Base-by-base conservation (phyloP, 306 rosid genomes). In the Malus orientalis region DNA sequence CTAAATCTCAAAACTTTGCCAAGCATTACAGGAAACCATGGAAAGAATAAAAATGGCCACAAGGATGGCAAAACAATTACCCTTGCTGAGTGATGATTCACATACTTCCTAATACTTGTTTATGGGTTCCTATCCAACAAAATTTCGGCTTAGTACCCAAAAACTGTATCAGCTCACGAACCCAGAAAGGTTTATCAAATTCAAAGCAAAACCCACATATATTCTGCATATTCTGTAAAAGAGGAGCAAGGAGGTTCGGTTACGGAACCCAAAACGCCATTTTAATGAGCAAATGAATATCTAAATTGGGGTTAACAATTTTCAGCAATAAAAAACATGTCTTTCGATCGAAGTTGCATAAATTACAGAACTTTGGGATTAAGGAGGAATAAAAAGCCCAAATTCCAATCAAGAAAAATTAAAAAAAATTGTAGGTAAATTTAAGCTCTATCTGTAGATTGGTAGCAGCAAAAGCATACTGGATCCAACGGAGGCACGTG, bases 21-120 rank as follows among this genome's bases (percentile, higher is more conserved):
- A 32, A 32, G 33, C 33, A 32, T 32, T 32, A 32, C 33, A 32
- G 33, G 33, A 32, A 32, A 32, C 33, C 33, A 32, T 4, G 33
- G 33, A 30, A 4, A 4, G 5, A 32, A 32, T 32, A 32, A 32
- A 32, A 32, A 32, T 32, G 33, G 4, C 33, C 33, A 32, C 33
- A 32, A 32, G 4, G 33, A 32, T 32, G 33, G 33, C 33, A 1
- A 25, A 25, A 25, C 27, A 25, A 25, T 25, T 25, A 86, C 78
- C 85, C 97, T 90, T 81, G 90, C 91, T 30, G 96, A 84, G 81
- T 90, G 92, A 71, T 87, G 89, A 79, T 86, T 87, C 51, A 70
- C 86, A 85, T 89, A 84, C 84, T 86, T 95, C 99, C 93, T 95
- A 98, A 95, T 95, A 75, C 85, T 88, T 81, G 62, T 77, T 45